These are phyloP conservation scores for Apocynum venetum DNA, from an alignment of 257 asterid genomes.

Conservation along the genomic window DNA sequence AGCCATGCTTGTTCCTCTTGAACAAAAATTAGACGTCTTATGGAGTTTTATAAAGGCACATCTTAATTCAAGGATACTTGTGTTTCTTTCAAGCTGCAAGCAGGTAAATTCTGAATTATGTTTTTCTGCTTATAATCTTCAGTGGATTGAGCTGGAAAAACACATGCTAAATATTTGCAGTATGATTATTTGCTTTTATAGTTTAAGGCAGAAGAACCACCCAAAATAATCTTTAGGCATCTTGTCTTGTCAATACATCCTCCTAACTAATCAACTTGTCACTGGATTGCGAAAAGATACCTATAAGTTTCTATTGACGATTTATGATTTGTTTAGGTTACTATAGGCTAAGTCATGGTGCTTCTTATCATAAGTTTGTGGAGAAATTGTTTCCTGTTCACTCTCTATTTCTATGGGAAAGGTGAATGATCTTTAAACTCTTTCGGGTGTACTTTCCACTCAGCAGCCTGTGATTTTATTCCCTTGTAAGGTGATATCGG, in stretches of 20 bases:
- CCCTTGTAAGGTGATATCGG: neutral
- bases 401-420: neutral
- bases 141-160: neutral
- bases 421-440: neutral
- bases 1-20: constrained; percentile 75
- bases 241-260: neutral
- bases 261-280: neutral
- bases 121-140: neutral
- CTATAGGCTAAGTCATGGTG: neutral
- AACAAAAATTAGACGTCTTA: constrained; percentile 78
- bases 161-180: neutral
- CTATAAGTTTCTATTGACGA: neutral
- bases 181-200: neutral
- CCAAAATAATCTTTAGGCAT: neutral
- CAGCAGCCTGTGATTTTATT: neutral
- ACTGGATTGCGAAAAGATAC: neutral
- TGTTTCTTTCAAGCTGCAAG: constrained; percentile 86
- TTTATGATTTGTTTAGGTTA: neutral
- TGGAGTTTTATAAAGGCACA: constrained; percentile 93
- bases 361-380: neutral
- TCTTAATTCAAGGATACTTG: constrained; percentile 75
- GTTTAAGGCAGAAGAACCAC: neutral
- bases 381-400: neutral
- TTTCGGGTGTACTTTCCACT: too few species aligned
- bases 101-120: constrained; percentile 47